Evolutionary conservation across 345 rosid genomes (phyloP).

Genomic region (Salix caprea): DNA sequence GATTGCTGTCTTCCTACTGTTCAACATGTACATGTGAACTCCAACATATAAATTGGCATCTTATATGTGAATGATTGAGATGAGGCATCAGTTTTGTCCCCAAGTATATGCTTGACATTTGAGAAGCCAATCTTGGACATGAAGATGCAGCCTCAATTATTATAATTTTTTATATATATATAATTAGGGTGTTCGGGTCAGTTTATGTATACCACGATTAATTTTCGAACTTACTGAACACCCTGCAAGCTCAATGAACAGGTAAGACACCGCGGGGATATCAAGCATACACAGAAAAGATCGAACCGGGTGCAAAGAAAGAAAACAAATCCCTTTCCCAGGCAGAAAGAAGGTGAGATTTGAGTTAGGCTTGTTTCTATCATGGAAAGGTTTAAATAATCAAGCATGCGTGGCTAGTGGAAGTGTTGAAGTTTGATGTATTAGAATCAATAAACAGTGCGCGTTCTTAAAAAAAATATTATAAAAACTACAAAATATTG

Average conservation of each 20-base stretch:
- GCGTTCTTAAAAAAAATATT: no score
- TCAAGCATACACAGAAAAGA: no score
- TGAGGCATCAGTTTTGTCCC: not conserved
- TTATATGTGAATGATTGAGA: no score
- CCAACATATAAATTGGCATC: no score
- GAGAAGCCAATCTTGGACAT: not conserved
- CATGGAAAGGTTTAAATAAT: not conserved
- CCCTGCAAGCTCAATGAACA: accelerated
- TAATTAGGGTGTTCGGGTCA: no score
- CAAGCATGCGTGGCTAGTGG: not conserved
- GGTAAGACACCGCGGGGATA: accelerated
- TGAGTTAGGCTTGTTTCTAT: not conserved
- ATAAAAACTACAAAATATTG: no score
- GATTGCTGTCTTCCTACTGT: not conserved
- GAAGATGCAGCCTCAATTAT: not conserved
- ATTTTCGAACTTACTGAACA: accelerated
- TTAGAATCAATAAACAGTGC: no score
- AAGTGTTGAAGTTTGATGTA: no score
- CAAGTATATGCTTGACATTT: not conserved
- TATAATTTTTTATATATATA: no score
- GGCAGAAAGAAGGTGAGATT: not conserved
- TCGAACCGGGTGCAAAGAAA: no score
- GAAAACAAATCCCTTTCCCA: no score
- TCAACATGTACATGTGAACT: not conserved
- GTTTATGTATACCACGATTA: no score